Evolutionary conservation across 495 filamentous ascomycete genomes (phyloP).

Genomic region (Corynascus novoguineensis): DNA sequence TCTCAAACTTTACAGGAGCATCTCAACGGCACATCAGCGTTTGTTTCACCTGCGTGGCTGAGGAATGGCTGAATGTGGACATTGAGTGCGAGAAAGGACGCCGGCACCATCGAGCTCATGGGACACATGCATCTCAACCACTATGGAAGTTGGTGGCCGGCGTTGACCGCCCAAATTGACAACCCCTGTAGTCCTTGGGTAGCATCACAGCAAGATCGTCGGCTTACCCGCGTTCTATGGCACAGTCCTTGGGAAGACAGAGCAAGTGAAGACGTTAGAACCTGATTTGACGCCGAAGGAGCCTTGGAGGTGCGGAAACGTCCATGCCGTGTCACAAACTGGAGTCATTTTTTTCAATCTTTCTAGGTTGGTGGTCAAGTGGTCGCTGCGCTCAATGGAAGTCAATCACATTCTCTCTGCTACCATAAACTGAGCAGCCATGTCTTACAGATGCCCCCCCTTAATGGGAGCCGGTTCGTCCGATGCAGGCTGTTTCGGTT

Average conservation of each 20-base stretch:
- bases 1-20: too few relatives aligned
- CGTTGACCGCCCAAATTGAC: neutral
- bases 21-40: too few relatives aligned
- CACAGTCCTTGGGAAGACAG: neutral
- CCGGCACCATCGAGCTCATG: too few relatives aligned
- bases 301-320: neutral
- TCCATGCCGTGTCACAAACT: neutral
- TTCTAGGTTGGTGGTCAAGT: neutral
- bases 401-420: neutral
- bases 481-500: constrained; percentile 1
- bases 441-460: neutral
- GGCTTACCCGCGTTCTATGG: neutral
- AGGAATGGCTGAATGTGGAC: too few relatives aligned
- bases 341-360: neutral
- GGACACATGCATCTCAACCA: too few relatives aligned
- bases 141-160: too few relatives aligned
- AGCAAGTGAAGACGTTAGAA: neutral
- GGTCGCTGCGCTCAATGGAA: neutral
- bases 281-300: neutral
- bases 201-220: constrained; percentile 13
- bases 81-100: too few relatives aligned
- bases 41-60: too few relatives aligned
- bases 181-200: constrained; percentile 11
- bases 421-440: neutral
- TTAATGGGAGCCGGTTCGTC: neutral